phyloP scores from a whole-genome alignment of 306 rosid genomes.

The Crotalaria pallida region DNA sequence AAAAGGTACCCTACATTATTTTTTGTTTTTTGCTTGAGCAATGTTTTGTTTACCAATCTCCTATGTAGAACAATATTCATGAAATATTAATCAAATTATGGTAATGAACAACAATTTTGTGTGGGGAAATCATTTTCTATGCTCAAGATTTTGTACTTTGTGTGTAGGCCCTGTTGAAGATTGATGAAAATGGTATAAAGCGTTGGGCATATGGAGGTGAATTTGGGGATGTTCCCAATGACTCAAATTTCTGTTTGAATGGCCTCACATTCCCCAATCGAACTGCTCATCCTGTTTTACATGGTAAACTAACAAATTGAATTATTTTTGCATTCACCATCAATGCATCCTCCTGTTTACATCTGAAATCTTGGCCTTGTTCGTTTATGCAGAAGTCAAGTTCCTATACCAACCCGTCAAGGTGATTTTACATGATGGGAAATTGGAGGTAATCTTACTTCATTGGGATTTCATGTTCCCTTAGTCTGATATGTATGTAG shows the following conservation, averaged over 20 bases:
- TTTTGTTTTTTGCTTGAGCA: neutral
- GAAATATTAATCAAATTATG: neutral
- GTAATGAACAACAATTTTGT: neutral
- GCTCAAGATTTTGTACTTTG: constrained; percentile 7
- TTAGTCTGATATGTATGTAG: neutral
- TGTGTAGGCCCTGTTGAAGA: constrained; percentile 62
- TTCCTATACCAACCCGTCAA: constrained; percentile 84
- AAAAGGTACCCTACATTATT: neutral
- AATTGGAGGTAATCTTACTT: constrained; percentile 49
- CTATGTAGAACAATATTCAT: neutral
- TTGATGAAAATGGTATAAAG: constrained; percentile 46
- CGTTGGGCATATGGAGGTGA: constrained; percentile 99
- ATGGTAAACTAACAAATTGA: constrained; percentile 43
- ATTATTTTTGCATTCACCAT: neutral
- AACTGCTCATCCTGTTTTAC: constrained; percentile 88
- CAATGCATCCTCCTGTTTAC: neutral
- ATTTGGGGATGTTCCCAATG: constrained; percentile 87
- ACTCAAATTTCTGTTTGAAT: constrained; percentile 78
- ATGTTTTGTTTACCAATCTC: neutral
- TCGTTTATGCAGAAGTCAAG: constrained; percentile 72
- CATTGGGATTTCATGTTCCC: neutral
- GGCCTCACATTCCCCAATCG: constrained; percentile 86
- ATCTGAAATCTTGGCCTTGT: constrained; percentile 2
- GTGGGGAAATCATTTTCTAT: neutral
- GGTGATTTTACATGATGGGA: constrained; percentile 46